Evolutionary conservation across 2,329 filamentous ascomycete genomes (phyloP).

Genomic region (Salinomyces thailandicus): DNA sequence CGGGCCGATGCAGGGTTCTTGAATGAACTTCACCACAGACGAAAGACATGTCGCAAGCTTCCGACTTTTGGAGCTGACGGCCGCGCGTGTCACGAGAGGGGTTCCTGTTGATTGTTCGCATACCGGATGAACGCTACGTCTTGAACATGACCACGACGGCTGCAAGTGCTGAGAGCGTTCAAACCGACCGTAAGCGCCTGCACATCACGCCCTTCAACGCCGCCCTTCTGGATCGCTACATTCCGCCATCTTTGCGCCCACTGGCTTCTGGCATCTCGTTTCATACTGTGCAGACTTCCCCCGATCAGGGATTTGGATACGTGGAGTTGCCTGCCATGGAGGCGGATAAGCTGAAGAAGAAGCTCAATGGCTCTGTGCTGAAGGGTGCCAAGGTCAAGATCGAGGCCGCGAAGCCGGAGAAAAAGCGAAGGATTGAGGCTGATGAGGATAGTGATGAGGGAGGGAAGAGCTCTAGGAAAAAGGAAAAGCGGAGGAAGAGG

Average conservation of each 20-base stretch:
- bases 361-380: conserved; percentile 75
- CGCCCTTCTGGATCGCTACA: conserved; percentile 58
- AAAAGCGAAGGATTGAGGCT: conserved; percentile 32
- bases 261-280: conserved; percentile 75
- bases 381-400: conserved; percentile 78
- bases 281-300: conserved; percentile 75
- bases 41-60: neutral
- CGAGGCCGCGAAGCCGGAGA: conserved; percentile 64
- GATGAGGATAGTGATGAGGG: conserved; percentile 23
- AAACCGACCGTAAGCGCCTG: conserved; percentile 43
- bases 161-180: neutral
- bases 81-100: too few relatives aligned
- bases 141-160: neutral
- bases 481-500: conserved; percentile 41
- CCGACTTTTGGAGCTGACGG: too few relatives aligned
- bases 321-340: conserved; percentile 71
- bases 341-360: conserved; percentile 84
- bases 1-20: neutral
- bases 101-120: too few relatives aligned
- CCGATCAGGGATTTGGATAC: conserved; percentile 83
- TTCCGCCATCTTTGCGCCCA: conserved; percentile 57
- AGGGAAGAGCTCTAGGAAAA: conserved; percentile 30
- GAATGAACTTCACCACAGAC: neutral
- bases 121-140: too few relatives aligned
- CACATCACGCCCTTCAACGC: conserved; percentile 82